A percentile compares a stretch with the other conserved stretches of the same genome.
phyloP scores from a whole-genome alignment of 345 rosid genomes.

The Corchorus olitorius region DNA sequence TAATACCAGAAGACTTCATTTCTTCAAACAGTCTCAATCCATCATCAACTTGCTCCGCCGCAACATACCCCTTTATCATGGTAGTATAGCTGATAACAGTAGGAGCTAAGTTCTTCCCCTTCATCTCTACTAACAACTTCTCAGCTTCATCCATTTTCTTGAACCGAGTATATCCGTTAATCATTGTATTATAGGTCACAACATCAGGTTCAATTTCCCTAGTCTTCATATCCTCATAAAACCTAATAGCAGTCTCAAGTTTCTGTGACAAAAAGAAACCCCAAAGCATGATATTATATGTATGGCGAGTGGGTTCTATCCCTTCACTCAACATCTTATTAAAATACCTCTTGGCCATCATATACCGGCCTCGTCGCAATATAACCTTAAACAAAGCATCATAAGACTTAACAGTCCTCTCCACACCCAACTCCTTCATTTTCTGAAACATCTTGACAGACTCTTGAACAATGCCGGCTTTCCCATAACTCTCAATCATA shows the following conservation, averaged over 20 bases:
- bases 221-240: constrained; percentile 76
- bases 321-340: constrained; percentile 80
- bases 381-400: constrained; percentile 78
- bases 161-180: constrained; percentile 69
- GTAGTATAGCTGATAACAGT: constrained; percentile 80
- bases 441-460: constrained; percentile 74
- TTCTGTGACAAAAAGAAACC: constrained; percentile 82
- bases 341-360: constrained; percentile 91
- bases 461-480: constrained; percentile 85
- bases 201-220: constrained; percentile 65
- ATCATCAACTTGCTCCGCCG: constrained; percentile 57
- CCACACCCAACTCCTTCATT: constrained; percentile 79
- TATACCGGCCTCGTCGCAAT: constrained; percentile 74
- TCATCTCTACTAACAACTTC: constrained; percentile 87
- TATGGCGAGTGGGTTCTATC: constrained; percentile 70
- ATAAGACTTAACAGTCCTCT: constrained; percentile 72
- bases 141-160: constrained; percentile 83
- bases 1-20: constrained; percentile 69
- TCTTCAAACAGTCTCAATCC: constrained; percentile 76
- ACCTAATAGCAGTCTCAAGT: constrained; percentile 68
- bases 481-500: constrained; percentile 79
- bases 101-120: constrained; percentile 64
- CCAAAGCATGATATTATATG: constrained; percentile 84
- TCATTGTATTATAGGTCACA: constrained; percentile 78
- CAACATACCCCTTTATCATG: constrained; percentile 82